Evolutionary conservation across 306 rosid genomes (phyloP), one percentile per base, ranked within the genome.

Genomic region (Cicer bijugum): DNA sequence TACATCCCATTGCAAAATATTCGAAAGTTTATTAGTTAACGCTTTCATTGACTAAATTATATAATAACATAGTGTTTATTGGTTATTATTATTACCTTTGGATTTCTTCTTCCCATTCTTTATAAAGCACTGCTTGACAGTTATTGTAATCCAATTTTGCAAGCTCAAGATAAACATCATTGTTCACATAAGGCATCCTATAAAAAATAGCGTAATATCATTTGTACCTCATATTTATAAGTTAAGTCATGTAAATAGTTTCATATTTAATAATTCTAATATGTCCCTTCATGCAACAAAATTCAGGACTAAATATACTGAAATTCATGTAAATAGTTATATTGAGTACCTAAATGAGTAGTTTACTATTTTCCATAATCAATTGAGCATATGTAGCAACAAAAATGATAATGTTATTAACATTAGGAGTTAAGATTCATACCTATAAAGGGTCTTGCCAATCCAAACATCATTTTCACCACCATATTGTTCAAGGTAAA

Each of bases 361-460:
- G 33, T 23, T 23, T 23, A 23, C 33, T 23, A 2, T 23, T 0
- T 4, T 23, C 33, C 4, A 23, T 23, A 23, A 23, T 23, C 33
- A 23, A 23, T 23, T 23, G 33, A 2, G 33, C 33, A 23, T 2
- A 23, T 23, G 33, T 23, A 4, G 4, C 2, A 23, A 23, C 4
- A 23, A 23, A 23, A 23, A 23, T 23, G 33, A 23, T 23, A 23
- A 23, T 23, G 33, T 23, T 23, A 23, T 23, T 2, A 23, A 23
- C 33, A 23, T 23, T 23, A 23, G 33, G 33, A 0, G 33, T 23
- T 43, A 23, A 37, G 40, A 16, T 37, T 48, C 9, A 28, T 57
- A 90, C 98, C 96, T 88, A 69, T 94, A 94, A n/a, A 94, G 97
- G 59, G 92, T 82, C 84, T 91, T 91, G 67, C 95, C 98, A 71